Conservation (phyloP, 345 rosid species). For the Toxicodendron radicans region DNA sequence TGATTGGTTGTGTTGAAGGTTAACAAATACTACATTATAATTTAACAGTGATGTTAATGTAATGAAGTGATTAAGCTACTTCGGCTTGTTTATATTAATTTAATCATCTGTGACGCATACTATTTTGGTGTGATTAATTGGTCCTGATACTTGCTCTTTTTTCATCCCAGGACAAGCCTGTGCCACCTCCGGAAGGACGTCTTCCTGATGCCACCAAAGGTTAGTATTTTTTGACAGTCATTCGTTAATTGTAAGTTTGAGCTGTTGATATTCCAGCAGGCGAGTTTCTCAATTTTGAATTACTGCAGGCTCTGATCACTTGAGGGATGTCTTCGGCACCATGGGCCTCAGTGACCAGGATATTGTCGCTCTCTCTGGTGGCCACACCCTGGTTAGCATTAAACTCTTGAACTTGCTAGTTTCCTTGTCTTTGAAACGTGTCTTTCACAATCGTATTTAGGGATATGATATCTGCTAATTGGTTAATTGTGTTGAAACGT, state of each 20-base stretch:
- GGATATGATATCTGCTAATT: neutral
- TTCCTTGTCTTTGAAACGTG: neutral
- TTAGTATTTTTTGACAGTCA: conserved; percentile 19
- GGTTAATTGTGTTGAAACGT: neutral
- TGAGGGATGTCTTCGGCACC: conserved; percentile 64
- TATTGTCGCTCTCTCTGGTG: conserved; percentile 93
- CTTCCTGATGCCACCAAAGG: conserved; percentile 94
- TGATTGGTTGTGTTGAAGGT: too few relatives aligned
- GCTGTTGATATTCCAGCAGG: neutral
- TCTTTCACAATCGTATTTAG: neutral
- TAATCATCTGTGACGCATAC: neutral
- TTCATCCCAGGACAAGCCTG: conserved; percentile 73
- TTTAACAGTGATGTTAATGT: too few relatives aligned
- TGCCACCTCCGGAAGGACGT: conserved; percentile 96
- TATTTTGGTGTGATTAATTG: neutral
- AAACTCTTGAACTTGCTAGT: neutral
- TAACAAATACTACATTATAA: too few relatives aligned
- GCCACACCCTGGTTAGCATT: conserved; percentile 86
- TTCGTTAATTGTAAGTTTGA: neutral
- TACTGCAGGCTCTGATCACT: conserved; percentile 65
- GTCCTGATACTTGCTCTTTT: neutral
- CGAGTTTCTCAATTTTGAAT: neutral
- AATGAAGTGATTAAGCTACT: too few relatives aligned
- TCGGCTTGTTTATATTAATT: neutral
- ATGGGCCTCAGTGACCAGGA: conserved; percentile 95